Base-by-base conservation (phyloP, 768 basidiomycete species). In the Lanmaoa rubissima region DNA sequence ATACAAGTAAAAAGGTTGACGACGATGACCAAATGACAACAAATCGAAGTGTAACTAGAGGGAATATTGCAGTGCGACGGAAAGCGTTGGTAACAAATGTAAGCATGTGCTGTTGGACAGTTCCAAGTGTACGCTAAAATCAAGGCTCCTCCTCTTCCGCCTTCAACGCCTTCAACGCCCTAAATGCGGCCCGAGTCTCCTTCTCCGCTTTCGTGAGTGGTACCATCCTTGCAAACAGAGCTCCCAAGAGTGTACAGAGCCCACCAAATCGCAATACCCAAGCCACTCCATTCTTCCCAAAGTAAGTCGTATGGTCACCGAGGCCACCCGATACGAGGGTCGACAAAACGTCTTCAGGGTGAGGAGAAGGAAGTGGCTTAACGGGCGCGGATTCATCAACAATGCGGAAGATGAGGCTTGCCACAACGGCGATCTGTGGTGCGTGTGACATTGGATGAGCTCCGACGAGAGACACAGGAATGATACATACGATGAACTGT, bases 251-350 rank as follows among this genome's bases (percentile, higher is more conserved):
- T 0, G 94, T 86, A 69, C 90, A 93, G 10, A 92, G 67, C 38
- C 94, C 95, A 48, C 95, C 95, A 65, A 96, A 96, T 17, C 94
- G 85, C 54, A 98, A 74, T 7, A 96, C 90, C 94, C 94, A 97
- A 3, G 88, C 92, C 31, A 97, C 93, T 35, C 95, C 95, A 52
- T 86, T 87, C 76, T 92, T 94, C 34, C 89, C 90, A 56, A 82
- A 78, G 70, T 89, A 92, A 13, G 83, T 83, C 54, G 75, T 76
- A 38, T 80, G 77, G 24, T 78, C 77, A 8, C 71, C 69, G 1
- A 79, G 78, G 28, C 59, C 63, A 54, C 50, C 40, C n/a, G 44
- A 51, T 31, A 32, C 38, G 1, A 65, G 11, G 10, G 2, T 40
- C 32, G n/a, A 42, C 16, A 60, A 40, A 41, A 79, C 71, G 3